A percentile compares a stretch with the other conserved stretches of the same genome.
These are phyloP conservation scores for Metroxylon sagu DNA, from an alignment of 176 grass and related monocot genomes.

Conservation along the genomic window DNA sequence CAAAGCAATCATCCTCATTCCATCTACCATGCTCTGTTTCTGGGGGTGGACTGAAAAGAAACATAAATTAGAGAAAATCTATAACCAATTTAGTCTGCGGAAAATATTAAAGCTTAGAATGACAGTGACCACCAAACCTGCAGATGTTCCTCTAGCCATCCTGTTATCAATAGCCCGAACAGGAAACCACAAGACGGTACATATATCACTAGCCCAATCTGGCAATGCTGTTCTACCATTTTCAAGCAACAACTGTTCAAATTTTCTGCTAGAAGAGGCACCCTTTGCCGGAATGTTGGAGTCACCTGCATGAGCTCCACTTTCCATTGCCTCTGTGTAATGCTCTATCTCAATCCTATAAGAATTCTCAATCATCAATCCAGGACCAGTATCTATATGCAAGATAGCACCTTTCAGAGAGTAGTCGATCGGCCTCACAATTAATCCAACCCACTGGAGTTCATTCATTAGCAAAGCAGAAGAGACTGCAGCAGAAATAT, in stretches of 20 bases:
- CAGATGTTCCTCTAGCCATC: slow-evolving; percentile 66
- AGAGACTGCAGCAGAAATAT: slow-evolving; percentile 80
- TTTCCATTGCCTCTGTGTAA: slow-evolving; percentile 27
- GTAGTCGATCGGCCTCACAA: slow-evolving; percentile 89
- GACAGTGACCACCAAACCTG: slow-evolving; percentile 45
- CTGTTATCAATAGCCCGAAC: slow-evolving; percentile 82
- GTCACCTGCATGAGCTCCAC: slow-evolving; percentile 17
- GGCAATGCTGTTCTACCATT: slow-evolving; percentile 81
- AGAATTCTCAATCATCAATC: slow-evolving; percentile 77
- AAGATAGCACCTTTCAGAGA: slow-evolving; percentile 83
- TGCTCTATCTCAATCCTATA: slow-evolving; percentile 86
- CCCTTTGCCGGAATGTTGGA: slow-evolving; percentile 6
- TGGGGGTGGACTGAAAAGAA: slow-evolving; percentile 52
- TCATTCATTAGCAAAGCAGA: slow-evolving; percentile 94
- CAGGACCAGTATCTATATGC: slow-evolving; percentile 88
- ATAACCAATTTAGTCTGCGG: slow-evolving; percentile 6
- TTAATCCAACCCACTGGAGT: slow-evolving; percentile 93
- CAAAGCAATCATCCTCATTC: slow-evolving; percentile 99
- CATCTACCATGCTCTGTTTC: slow-evolving; percentile 84
- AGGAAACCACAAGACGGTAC: slow-evolving; percentile 91
- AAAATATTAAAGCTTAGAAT: slow-evolving; percentile 9
- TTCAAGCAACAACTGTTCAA: slow-evolving; percentile 60
- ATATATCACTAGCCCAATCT: slow-evolving; percentile 80
- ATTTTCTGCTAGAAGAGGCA: slow-evolving; percentile 20
- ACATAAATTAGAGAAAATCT: slow-evolving; percentile 14